These are phyloP conservation scores for Calonectria pseudoreteaudii DNA, from an alignment of 2,329 filamentous ascomycete species.

Conservation along the genomic window DNA sequence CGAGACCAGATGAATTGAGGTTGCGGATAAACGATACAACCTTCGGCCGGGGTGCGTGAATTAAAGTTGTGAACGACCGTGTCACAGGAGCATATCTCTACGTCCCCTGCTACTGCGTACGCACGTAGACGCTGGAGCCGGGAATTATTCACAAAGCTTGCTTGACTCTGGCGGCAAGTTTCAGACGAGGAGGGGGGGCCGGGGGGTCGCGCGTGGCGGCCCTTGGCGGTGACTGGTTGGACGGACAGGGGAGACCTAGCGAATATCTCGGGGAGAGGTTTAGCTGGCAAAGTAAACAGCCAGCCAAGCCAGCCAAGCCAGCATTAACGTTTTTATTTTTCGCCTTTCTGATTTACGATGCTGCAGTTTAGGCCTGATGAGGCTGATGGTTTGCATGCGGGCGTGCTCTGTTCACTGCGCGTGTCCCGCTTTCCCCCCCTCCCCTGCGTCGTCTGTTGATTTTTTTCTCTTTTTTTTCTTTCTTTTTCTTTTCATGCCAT, in stretches of 20 bases:
- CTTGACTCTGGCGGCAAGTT: slow-evolving; percentile 31
- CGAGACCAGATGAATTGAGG: slow-evolving; percentile 2
- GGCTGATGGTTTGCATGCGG: background rate
- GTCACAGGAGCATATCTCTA: background rate
- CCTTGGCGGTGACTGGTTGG: slow-evolving; percentile 6
- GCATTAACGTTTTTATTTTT: background rate
- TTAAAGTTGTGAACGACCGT: slow-evolving; percentile 6
- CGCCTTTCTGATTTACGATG: background rate
- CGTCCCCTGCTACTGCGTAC: background rate
- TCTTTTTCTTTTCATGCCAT: too few relatives aligned
- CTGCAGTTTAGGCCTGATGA: background rate
- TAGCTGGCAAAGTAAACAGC: background rate
- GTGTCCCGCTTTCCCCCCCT: background rate
- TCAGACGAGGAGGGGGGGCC: slow-evolving; percentile 37
- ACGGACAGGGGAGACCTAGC: background rate
- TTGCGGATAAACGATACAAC: slow-evolving; percentile 6
- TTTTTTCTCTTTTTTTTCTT: background rate
- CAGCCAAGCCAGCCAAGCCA: background rate
- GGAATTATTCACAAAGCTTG: slow-evolving; percentile 18
- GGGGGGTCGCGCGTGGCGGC: slow-evolving; percentile 25
- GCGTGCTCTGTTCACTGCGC: background rate
- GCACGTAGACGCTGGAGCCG: slow-evolving; percentile 11
- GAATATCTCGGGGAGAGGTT: background rate
- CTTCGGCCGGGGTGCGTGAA: background rate
- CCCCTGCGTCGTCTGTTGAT: background rate